These are phyloP conservation scores for Hymenotorrendiella dingleyae DNA, from an alignment of 2,329 filamentous ascomycete genomes.

Conservation along the genomic window DNA sequence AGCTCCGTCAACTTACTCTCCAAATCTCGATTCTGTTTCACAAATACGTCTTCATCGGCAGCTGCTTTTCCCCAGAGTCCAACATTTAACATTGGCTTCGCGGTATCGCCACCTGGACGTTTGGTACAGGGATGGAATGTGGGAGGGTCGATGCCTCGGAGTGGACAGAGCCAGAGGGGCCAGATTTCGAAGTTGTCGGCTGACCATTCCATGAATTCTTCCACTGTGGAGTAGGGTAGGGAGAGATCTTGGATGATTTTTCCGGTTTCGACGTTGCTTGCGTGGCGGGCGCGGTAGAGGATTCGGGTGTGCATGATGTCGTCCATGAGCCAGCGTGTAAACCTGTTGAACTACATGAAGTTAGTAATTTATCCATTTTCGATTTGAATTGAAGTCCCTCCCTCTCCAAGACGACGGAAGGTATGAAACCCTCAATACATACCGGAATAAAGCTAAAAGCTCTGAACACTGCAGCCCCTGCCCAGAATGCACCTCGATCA, in stretches of 20 bases:
- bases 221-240: slow-evolving; percentile 42
- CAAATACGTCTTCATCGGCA: slow-evolving; percentile 45
- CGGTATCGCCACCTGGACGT: slow-evolving; percentile 16
- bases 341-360: slow-evolving; percentile 50
- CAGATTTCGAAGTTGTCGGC: slow-evolving; percentile 27
- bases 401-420: no score
- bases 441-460: slow-evolving; percentile 48
- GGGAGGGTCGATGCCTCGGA: slow-evolving; percentile 25
- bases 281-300: slow-evolving; percentile 54
- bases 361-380: no score
- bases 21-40: slow-evolving; percentile 61
- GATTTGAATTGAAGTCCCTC: no score
- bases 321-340: slow-evolving; percentile 51
- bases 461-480: slow-evolving; percentile 51
- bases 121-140: slow-evolving; percentile 16
- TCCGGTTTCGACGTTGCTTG: slow-evolving; percentile 43
- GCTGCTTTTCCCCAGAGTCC: slow-evolving; percentile 73
- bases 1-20: slow-evolving; percentile 62
- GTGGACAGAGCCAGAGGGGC: slow-evolving; percentile 48
- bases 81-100: slow-evolving; percentile 46
- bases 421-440: no score
- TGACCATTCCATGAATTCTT: slow-evolving; percentile 44
- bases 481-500: slow-evolving; percentile 60
- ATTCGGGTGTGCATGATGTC: slow-evolving; percentile 52
- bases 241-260: slow-evolving; percentile 56